Conservation (phyloP, 345 rosid genomes). For the Clarkia xantiana region DNA sequence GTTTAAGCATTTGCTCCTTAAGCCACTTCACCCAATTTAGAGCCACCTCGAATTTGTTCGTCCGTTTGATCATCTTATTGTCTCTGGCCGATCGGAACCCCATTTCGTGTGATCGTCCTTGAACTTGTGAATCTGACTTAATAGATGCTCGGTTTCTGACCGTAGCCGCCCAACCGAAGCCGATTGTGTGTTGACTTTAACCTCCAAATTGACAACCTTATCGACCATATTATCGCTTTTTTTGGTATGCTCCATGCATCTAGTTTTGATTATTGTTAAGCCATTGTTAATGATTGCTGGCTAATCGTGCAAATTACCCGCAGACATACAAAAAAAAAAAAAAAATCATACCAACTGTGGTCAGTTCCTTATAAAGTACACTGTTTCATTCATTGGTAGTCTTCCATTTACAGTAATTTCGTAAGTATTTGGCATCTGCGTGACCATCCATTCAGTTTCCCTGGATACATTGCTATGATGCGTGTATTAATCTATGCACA, state of each 20-base stretch:
- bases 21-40: constrained; percentile 32
- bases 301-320: too few relatives aligned
- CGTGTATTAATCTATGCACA: too few relatives aligned
- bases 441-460: too few relatives aligned
- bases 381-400: too few relatives aligned
- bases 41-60: constrained; percentile 48
- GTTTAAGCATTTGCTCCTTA: constrained; percentile 27
- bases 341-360: too few relatives aligned
- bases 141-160: constrained; percentile 46
- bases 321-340: too few relatives aligned
- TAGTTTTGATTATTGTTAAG: too few relatives aligned
- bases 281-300: too few relatives aligned
- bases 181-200: constrained; percentile 40
- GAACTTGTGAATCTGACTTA: constrained; percentile 29
- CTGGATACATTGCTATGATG: too few relatives aligned
- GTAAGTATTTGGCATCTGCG: too few relatives aligned
- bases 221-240: constrained; percentile 69
- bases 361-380: too few relatives aligned
- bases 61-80: constrained; percentile 23
- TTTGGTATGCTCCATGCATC: constrained; percentile 48
- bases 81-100: constrained; percentile 21
- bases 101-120: constrained; percentile 41
- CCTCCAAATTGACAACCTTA: constrained; percentile 47
- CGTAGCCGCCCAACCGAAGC: constrained; percentile 43
- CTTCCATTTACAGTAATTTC: too few relatives aligned